phyloP scores from a whole-genome alignment of 1,284 basidiomycete genomes.

The Chalciporus sp. region DNA sequence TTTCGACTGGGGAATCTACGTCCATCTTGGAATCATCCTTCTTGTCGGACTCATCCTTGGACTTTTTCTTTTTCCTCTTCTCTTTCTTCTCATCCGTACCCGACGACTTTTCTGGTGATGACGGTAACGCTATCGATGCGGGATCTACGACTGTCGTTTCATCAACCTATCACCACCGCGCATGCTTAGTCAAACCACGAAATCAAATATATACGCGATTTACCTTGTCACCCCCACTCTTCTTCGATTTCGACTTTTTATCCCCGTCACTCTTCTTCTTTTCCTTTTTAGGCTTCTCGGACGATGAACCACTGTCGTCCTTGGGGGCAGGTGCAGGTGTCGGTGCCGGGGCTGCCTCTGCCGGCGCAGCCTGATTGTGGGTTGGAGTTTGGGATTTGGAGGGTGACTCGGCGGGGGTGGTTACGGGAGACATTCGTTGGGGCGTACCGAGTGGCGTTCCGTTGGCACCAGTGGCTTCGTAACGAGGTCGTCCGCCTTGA shows the following conservation, averaged over 20 bases:
- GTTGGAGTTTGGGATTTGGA: neutral
- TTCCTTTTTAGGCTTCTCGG: conserved; percentile 17
- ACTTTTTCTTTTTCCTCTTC: conserved; percentile 24
- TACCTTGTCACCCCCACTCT: conserved; percentile 15
- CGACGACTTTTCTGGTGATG: neutral
- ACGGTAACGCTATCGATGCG: neutral
- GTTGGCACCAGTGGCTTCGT: conserved; percentile 63
- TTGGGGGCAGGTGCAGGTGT: neutral
- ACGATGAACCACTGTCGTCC: neutral
- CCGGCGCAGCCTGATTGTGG: neutral
- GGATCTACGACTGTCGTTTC: neutral
- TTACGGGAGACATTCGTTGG: conserved; percentile 47
- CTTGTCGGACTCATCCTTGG: conserved; percentile 8
- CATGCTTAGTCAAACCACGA: conserved; percentile 10
- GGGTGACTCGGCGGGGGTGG: conserved; percentile 21
- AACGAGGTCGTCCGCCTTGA: conserved; percentile 19
- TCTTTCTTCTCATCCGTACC: conserved; percentile 32
- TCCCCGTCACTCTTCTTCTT: conserved; percentile 35
- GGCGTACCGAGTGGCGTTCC: conserved; percentile 68
- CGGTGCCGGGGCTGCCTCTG: neutral
- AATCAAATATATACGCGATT: conserved; percentile 7
- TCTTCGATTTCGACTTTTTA: conserved; percentile 28
- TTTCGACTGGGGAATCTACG: neutral
- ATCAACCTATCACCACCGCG: conserved; percentile 3
- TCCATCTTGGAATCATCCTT: neutral